Percentiles rank a stretch among this genome's conserved stretches.
phyloP scores from a whole-genome alignment of 306 rosid species.

The Calophaca sinica region DNA sequence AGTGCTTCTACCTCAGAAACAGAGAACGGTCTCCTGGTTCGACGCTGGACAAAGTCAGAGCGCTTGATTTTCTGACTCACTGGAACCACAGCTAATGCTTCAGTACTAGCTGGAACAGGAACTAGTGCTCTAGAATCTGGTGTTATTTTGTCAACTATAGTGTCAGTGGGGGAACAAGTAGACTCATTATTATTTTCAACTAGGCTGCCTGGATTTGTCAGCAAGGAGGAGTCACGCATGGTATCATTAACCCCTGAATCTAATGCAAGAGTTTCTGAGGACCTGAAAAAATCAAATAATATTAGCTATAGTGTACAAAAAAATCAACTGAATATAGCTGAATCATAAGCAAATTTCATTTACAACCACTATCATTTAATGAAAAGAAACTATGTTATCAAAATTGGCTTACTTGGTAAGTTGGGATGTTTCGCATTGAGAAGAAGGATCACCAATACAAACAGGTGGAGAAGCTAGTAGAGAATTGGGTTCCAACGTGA shows the following conservation, averaged over 20 bases:
- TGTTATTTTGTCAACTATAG: constrained; percentile 51
- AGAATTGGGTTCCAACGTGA: constrained; percentile 78
- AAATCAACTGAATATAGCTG: background rate
- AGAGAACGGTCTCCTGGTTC: constrained; percentile 92
- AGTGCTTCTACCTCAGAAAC: constrained; percentile 95
- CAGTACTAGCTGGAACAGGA: constrained; percentile 61
- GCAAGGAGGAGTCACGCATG: constrained; percentile 55
- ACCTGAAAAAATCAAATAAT: constrained; percentile 56
- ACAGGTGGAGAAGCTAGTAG: constrained; percentile 54
- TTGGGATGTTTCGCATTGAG: constrained; percentile 61
- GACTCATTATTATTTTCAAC: constrained; percentile 62
- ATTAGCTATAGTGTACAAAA: constrained; percentile 37
- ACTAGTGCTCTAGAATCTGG: constrained; percentile 78
- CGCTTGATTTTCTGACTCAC: constrained; percentile 70
- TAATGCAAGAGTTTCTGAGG: constrained; percentile 58
- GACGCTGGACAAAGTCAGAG: constrained; percentile 82
- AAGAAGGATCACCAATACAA: constrained; percentile 60
- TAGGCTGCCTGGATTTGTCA: constrained; percentile 54
- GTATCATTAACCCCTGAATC: constrained; percentile 60
- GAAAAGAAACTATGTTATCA: constrained; percentile 29
- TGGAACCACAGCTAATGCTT: constrained; percentile 81
- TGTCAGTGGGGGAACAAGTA: constrained; percentile 60
- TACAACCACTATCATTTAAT: constrained; percentile 14
- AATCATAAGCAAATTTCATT: background rate
- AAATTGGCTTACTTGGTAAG: constrained; percentile 59